These are phyloP conservation scores for Primulina huaijiensis DNA, from an alignment of 257 asterid species.

Conservation along the genomic window DNA sequence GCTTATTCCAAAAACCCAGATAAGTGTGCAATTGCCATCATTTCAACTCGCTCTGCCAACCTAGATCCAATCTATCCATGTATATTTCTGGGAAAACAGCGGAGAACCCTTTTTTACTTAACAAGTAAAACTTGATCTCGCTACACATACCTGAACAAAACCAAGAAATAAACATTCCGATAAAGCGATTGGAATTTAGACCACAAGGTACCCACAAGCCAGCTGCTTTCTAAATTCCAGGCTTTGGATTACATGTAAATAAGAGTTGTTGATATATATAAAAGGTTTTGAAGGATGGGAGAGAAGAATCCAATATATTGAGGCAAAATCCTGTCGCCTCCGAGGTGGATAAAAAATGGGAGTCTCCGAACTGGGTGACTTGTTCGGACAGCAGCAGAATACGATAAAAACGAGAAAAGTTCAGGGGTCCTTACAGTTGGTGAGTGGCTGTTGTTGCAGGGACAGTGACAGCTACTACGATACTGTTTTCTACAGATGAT, in stretches of 20 bases:
- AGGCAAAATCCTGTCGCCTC: not conserved
- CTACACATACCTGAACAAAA: not conserved
- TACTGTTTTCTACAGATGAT: not conserved
- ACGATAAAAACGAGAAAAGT: not conserved
- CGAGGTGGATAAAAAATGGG: not conserved
- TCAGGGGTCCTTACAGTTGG: not conserved
- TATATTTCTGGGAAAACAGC: slow-evolving; percentile 16
- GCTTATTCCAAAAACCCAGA: slow-evolving; percentile 22
- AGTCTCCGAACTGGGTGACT: not conserved
- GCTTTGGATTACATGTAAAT: no score
- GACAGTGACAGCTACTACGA: not conserved
- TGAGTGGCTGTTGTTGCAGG: not conserved
- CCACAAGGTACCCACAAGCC: not conserved
- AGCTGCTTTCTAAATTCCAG: not conserved
- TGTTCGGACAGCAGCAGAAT: not conserved
- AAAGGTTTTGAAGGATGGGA: no score
- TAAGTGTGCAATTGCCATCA: not conserved
- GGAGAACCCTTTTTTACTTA: not conserved
- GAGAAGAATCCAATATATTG: not conserved
- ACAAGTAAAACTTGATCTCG: not conserved
- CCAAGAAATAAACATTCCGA: not conserved
- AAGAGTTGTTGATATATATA: no score
- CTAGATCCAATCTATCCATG: slow-evolving; percentile 1
- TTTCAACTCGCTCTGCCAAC: slow-evolving; percentile 18
- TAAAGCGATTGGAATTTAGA: not conserved